Base-by-base conservation (phyloP, 495 filamentous ascomycete genomes). In the Annulohypoxylon nitens region DNA sequence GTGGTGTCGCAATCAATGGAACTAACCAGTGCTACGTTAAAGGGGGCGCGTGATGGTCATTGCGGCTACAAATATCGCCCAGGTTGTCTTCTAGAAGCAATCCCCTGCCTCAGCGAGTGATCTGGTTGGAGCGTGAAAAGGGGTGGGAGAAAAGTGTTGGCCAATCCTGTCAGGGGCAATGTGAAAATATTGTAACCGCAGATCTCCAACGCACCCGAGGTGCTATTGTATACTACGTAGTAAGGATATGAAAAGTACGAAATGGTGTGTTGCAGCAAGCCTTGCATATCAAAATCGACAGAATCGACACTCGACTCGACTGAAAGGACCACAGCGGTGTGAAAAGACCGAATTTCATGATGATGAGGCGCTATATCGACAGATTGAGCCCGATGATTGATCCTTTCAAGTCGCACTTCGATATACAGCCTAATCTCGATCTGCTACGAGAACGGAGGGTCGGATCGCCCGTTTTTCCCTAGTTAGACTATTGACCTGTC, bases 381-480 rank as follows among this genome's bases (percentile, higher is more conserved):
- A 70, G 60, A 70, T 70, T 61, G 63, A 12, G 60, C 8, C 45
- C 61, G 54, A 48, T 43, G 50, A 67, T 70, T 70, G 23, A 53
- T 54, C 50, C 12, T 47, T 47, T 9, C 48, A 36, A 59, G 66
- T 70, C 58, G 41, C 50, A 64, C 57, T 67, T 61, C 41, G 53
- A 65, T 66, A 75, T 67, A 75, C 72, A 75, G 72, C 59, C 72
- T 75, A 75, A 75, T 75, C 72, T 75, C 72, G 51, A 75, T 75
- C 67, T 67, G 39, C 62, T 70, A 64, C 53, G 63, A 68, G 43
- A 54, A 39, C 58, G 67, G 61, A 67, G 59, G 71, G 48, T 70
- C 30, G 63, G 65, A 64, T 73, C 50, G 50, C 39, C 61, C 61
- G 51, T 18, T 54, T 16, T 51, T 14, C 58, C 53, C 70, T 45